A percentile compares a stretch with the other conserved stretches of the same genome.
These are phyloP conservation scores for Xylaria flabelliformis DNA, from an alignment of 495 filamentous ascomycete species.

Conservation along the genomic window DNA sequence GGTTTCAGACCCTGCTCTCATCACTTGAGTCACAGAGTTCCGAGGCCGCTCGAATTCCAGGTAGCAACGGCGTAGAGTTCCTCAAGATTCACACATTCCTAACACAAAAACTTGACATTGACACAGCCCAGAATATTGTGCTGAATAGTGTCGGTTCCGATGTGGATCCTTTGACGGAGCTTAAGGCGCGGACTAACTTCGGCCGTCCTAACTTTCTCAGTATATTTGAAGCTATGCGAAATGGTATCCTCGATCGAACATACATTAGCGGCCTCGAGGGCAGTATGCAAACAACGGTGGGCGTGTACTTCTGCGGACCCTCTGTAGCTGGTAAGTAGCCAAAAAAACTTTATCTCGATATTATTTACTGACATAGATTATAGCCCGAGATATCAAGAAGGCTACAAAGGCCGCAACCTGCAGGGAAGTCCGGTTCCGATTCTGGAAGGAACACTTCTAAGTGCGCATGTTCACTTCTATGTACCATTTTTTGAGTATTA, in stretches of 20 bases:
- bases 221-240: conserved; percentile 83
- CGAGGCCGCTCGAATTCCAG: conserved; percentile 65
- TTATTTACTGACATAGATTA: conserved; percentile 44
- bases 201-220: conserved; percentile 88
- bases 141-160: conserved; percentile 89
- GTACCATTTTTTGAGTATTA: conserved; percentile 25
- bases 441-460: conserved; percentile 96
- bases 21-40: conserved; percentile 89
- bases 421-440: conserved; percentile 87
- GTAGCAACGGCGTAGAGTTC: conserved; percentile 78
- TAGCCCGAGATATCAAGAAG: conserved; percentile 82
- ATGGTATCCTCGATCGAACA: conserved; percentile 81
- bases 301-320: conserved; percentile 95
- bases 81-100: conserved; percentile 98
- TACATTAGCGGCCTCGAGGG: conserved; percentile 85
- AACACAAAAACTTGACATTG: conserved; percentile 87
- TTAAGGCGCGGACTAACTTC: conserved; percentile 90
- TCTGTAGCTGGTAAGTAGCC: conserved; percentile 54
- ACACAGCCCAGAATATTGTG: conserved; percentile 95
- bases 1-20: conserved; percentile 94
- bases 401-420: conserved; percentile 74
- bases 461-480: conserved; percentile 24
- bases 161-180: conserved; percentile 89
- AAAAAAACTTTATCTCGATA: background rate
- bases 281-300: conserved; percentile 78